Evolutionary conservation across 805 yeast genomes (phyloP), one percentile per base, ranked within the genome.

Genomic region (Ogataea trehaloabstinens): DNA sequence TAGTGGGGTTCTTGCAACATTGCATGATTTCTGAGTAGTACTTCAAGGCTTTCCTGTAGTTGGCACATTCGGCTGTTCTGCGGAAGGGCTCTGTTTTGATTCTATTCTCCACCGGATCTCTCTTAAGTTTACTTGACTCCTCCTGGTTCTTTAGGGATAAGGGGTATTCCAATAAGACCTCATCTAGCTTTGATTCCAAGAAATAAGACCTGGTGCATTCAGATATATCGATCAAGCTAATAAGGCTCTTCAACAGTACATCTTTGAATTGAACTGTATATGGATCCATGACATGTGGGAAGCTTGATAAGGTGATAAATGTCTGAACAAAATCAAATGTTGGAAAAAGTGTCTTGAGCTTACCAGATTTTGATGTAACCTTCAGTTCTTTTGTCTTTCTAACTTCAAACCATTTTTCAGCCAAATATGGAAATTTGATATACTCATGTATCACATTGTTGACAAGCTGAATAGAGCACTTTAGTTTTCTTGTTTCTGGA

Each of bases 371-470:
- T 22, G 36, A 13, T 5, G 28, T 33, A 12, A 42, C 18, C 7
- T 37, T 33, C 13, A 42, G 17, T 7, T 37, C 30, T 21, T 45
- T 38, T 21, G 25, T 21, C 10, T 17, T 38, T 27, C 45, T 36
- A 4, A 39, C 31, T 19, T 40, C 36, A 20, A 49, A 51, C 55
- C 53, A 51, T 16, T 30, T 36, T 25, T 51, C 52, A 12, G 40
- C 48, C 24, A 51, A 28, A 15, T 28, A 15, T 4, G 52, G 52
- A 17, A 40, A 43, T 7, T 34, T 32, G 22, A 20, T 28, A 31
- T 51, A 51, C 0, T 41, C 32, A 22, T 41, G 45, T 7, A 51
- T 20, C 5, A 41, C 29, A 12, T 35, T 38, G 17, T 34, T 29
- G 11, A 48, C 47, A 19, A 49, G 32, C 10, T 45, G 47, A 5